A percentile compares a stretch with the other conserved stretches of the same genome.
Evolutionary conservation across 1,284 basidiomycete species (phyloP).

Genomic region (Papiliotrema fonsecae): DNA sequence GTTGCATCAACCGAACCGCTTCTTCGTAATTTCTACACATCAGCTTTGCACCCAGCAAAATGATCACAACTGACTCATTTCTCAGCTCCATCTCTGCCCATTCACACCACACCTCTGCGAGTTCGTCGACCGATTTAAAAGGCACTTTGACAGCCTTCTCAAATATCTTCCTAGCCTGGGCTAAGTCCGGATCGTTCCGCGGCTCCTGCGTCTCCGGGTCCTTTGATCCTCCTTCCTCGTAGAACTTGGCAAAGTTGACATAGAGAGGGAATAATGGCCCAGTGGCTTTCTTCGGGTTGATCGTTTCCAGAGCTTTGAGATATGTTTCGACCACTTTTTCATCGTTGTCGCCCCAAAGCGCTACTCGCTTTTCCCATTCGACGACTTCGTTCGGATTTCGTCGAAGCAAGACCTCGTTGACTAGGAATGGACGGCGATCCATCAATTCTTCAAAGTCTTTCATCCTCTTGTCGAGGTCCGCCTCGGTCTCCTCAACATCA

Average conservation of each 20-base stretch:
- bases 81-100: constrained; percentile 98
- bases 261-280: constrained; percentile 87
- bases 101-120: constrained; percentile 98
- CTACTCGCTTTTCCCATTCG: constrained; percentile 99
- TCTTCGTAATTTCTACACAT: constrained; percentile 83
- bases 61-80: constrained; percentile 65
- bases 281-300: constrained; percentile 85
- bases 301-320: constrained; percentile 78
- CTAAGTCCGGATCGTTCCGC: constrained; percentile 69
- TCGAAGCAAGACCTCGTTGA: constrained; percentile 90
- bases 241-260: constrained; percentile 94
- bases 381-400: constrained; percentile 97
- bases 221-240: constrained; percentile 83
- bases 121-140: constrained; percentile 92
- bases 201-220: constrained; percentile 54
- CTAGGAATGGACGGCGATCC: constrained; percentile 91
- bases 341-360: constrained; percentile 86
- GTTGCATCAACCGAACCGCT: constrained; percentile 88
- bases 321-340: constrained; percentile 93
- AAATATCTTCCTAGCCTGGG: constrained; percentile 82
- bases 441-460: constrained; percentile 90
- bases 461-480: constrained; percentile 84
- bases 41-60: constrained; percentile 3
- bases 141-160: constrained; percentile 88
- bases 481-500: constrained; percentile 68